Percentiles rank a stretch among this genome's conserved stretches.
phyloP scores from a whole-genome alignment of 441 rosid genomes.

The Pelargonium australe region DNA sequence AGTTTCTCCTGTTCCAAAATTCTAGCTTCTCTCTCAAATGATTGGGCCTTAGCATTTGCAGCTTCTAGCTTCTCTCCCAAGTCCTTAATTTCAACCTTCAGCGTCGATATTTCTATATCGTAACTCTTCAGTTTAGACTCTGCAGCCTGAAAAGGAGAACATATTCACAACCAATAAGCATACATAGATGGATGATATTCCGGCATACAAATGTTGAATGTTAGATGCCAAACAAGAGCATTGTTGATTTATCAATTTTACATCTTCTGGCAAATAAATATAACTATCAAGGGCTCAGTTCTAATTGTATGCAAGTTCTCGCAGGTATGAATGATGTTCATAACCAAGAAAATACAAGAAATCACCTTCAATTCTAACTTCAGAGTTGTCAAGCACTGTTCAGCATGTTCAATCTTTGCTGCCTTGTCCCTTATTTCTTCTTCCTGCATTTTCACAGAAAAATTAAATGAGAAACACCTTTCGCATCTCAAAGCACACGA shows the following conservation, averaged over 20 bases:
- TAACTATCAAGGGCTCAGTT: neutral
- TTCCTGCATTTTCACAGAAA: constrained; percentile 47
- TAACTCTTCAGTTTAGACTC: constrained; percentile 74
- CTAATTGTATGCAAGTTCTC: neutral
- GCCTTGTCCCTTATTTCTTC: constrained; percentile 70
- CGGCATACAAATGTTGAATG: neutral
- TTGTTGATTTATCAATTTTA: neutral
- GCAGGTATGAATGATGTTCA: neutral
- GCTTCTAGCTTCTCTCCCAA: constrained; percentile 59
- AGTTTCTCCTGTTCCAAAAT: constrained; percentile 82
- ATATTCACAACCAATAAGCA: constrained; percentile 10
- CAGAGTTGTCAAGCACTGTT: constrained; percentile 68
- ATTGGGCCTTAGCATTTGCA: constrained; percentile 59
- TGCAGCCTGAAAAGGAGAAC: constrained; percentile 63
- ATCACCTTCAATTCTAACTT: constrained; percentile 81
- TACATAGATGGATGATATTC: neutral
- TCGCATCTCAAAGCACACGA: neutral
- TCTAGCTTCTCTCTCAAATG: constrained; percentile 76
- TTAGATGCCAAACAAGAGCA: neutral
- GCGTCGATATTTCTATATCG: constrained; percentile 56
- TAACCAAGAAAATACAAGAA: constrained; percentile 3
- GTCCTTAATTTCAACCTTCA: constrained; percentile 54
- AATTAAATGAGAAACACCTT: neutral
- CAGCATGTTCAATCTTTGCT: constrained; percentile 65
- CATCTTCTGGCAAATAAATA: neutral